Evolutionary conservation across 140 eudicot genomes (phyloP).

Genomic region (Anethum foeniculum): DNA sequence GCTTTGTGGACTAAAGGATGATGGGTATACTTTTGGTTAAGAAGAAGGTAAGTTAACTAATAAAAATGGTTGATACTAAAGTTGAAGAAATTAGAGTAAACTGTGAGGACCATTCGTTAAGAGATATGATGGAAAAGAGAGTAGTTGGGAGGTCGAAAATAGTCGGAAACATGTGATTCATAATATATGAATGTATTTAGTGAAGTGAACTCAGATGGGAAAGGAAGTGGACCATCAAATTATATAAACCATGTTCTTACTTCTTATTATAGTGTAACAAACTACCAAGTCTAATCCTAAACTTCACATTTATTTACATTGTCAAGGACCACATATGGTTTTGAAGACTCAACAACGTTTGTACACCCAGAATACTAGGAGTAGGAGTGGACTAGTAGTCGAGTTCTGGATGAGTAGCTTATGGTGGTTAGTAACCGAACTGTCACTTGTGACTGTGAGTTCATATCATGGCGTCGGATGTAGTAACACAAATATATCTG

Average conservation of each 20-base stretch:
- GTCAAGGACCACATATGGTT: neutral
- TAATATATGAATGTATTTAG: neutral
- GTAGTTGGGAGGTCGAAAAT: neutral
- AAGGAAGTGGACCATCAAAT: neutral
- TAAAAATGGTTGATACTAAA: neutral
- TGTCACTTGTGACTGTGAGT: too few relatives aligned
- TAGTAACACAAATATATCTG: too few relatives aligned
- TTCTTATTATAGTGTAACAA: neutral
- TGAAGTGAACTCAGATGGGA: neutral
- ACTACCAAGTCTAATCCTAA: neutral
- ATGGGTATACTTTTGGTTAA: too few relatives aligned
- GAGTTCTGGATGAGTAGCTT: neutral
- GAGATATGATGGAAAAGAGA: neutral
- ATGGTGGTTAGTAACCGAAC: neutral
- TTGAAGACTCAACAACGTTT: neutral
- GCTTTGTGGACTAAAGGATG: too few relatives aligned
- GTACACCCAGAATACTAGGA: neutral
- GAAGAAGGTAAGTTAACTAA: neutral
- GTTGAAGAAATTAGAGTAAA: neutral
- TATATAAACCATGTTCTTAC: neutral
- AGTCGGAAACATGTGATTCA: neutral
- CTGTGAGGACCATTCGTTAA: neutral
- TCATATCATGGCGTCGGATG: neutral
- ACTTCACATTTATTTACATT: neutral
- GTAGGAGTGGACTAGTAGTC: neutral